phyloP scores from a whole-genome alignment of 2,329 filamentous ascomycete genomes.

The Paracorniculantispora psalliotae region DNA sequence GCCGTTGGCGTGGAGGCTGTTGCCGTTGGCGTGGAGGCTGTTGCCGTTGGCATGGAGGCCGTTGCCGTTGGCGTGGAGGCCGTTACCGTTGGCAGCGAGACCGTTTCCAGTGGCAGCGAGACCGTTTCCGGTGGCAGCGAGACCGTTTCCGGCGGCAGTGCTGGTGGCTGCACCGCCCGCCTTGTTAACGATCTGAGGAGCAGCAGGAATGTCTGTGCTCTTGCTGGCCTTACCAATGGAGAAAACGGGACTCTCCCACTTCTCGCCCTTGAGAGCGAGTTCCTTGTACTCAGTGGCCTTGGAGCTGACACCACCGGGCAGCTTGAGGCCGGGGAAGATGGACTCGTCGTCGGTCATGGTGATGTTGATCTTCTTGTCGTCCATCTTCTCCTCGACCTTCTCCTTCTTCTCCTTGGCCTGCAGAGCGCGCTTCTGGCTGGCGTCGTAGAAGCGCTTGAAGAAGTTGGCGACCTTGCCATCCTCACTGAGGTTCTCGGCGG shows the following conservation, averaged over 20 bases:
- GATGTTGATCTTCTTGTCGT: conserved; percentile 55
- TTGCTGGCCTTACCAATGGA: conserved; percentile 72
- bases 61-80: too few species aligned
- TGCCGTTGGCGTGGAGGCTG: too few species aligned
- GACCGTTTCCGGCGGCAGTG: conserved; percentile 12
- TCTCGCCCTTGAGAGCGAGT: conserved; percentile 78
- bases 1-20: too few species aligned
- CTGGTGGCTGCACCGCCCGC: conserved; percentile 19
- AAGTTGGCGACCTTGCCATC: conserved; percentile 74
- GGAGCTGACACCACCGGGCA: conserved; percentile 78
- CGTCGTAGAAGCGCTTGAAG: conserved; percentile 77
- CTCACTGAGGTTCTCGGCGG: conserved; percentile 48
- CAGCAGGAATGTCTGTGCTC: conserved; percentile 65
- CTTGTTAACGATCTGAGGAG: conserved; percentile 48
- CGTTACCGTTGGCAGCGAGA: conserved; percentile 14
- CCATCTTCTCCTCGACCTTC: conserved; percentile 30
- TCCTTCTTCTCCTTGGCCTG: conserved; percentile 77
- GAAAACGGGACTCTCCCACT: conserved; percentile 94
- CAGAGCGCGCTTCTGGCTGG: conserved; percentile 66
- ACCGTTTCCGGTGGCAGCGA: conserved; percentile 16
- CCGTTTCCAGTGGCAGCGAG: conserved; percentile 13
- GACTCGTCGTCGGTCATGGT: conserved; percentile 66
- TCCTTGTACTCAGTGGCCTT: conserved; percentile 95
- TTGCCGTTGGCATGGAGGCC: too few species aligned
- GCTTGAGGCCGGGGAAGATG: conserved; percentile 78